These are phyloP conservation scores for Euphorbia schlechtendalii DNA, from an alignment of 441 rosid species.

Conservation along the genomic window DNA sequence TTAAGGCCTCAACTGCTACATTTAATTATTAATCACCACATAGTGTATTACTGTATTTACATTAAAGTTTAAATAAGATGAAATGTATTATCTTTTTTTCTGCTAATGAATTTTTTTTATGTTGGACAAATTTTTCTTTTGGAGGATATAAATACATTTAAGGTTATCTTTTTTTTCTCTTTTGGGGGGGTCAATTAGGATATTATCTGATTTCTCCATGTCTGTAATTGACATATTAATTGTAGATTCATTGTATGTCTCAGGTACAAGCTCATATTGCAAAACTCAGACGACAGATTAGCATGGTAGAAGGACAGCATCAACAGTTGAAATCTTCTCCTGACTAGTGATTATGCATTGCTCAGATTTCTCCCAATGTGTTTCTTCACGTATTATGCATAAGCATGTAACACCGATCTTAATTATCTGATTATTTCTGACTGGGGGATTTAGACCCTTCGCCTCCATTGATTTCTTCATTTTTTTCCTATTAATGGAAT, in stretches of 20 bases:
- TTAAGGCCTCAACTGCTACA: neutral
- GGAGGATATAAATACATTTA: neutral
- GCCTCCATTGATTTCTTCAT: neutral
- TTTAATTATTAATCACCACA: neutral
- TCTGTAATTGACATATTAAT: slow-evolving; percentile 18
- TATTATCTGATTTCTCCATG: neutral
- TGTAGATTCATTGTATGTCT: slow-evolving; percentile 23
- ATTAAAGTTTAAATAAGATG: neutral
- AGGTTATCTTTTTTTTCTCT: neutral
- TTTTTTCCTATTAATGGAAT: slow-evolving; percentile 1
- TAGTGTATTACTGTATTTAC: neutral
- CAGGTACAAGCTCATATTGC: slow-evolving; percentile 84
- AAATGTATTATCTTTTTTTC: neutral
- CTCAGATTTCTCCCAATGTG: slow-evolving; percentile 19
- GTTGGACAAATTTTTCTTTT: neutral
- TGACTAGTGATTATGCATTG: slow-evolving; percentile 36
- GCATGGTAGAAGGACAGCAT: slow-evolving; percentile 58
- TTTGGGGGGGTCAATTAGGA: neutral
- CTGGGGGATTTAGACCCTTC: slow-evolving; percentile 11
- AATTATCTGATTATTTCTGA: neutral
- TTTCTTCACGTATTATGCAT: neutral
- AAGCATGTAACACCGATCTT: neutral
- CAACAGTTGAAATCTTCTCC: slow-evolving; percentile 53
- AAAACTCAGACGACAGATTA: slow-evolving; percentile 66
- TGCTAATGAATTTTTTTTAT: neutral